Conservation (phyloP, 2,329 filamentous ascomycete genomes). For the Arthroderma sp. region DNA sequence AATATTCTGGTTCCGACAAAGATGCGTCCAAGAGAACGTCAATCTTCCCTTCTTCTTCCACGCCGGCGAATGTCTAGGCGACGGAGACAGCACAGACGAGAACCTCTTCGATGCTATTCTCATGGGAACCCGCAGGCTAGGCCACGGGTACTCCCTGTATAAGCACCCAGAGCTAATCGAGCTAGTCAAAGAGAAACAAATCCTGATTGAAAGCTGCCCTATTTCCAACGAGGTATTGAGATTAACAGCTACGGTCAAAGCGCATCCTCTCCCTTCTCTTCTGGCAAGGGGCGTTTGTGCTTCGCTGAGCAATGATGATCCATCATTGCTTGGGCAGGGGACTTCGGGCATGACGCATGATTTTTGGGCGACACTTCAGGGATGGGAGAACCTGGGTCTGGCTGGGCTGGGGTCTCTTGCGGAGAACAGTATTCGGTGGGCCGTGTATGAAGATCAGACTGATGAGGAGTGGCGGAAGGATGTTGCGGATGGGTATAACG, state of each 20-base stretch:
- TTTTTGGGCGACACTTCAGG: slow-evolving; percentile 87
- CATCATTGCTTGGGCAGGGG: slow-evolving; percentile 74
- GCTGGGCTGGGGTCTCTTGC: slow-evolving; percentile 75
- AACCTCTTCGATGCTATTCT: slow-evolving; percentile 86
- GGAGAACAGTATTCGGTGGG: slow-evolving; percentile 86
- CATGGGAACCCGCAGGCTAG: slow-evolving; percentile 75
- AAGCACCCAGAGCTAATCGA: slow-evolving; percentile 84
- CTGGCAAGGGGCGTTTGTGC: slow-evolving; percentile 74
- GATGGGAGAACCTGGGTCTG: slow-evolving; percentile 80
- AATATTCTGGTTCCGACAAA: slow-evolving; percentile 85
- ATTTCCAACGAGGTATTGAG: slow-evolving; percentile 85
- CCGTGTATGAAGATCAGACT: slow-evolving; percentile 69
- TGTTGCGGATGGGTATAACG: slow-evolving; percentile 60
- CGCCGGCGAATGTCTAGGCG: slow-evolving; percentile 75
- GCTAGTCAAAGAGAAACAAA: slow-evolving; percentile 76
- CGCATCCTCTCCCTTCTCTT: slow-evolving; percentile 65
- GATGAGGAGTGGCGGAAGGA: slow-evolving; percentile 57
- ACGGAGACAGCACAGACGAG: slow-evolving; percentile 63
- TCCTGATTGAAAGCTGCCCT: slow-evolving; percentile 79
- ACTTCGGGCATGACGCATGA: slow-evolving; percentile 75
- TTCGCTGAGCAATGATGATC: slow-evolving; percentile 80
- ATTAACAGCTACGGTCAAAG: slow-evolving; percentile 60
- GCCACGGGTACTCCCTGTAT: slow-evolving; percentile 76
- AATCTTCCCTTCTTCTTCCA: slow-evolving; percentile 94
- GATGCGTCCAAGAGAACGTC: slow-evolving; percentile 62